Conservation (phyloP, 345 rosid species). For the Lumnitzera littorea region DNA sequence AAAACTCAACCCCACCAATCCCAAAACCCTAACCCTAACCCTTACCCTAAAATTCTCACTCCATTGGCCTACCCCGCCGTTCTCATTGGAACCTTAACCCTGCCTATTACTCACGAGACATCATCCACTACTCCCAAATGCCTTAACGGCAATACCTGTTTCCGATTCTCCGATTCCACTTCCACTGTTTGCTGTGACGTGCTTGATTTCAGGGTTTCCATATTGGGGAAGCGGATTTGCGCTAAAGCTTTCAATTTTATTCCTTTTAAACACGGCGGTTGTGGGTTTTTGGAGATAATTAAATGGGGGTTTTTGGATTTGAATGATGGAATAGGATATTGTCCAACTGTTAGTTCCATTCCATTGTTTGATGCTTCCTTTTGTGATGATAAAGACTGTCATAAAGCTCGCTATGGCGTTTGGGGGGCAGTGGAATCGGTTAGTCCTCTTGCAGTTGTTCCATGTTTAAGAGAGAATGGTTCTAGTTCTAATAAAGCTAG, state of each 20-base stretch:
- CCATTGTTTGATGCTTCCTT: constrained; percentile 25
- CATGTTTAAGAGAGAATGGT: constrained; percentile 32
- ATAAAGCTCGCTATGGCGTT: constrained; percentile 33
- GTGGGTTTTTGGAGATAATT: constrained; percentile 76
- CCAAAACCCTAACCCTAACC: constrained; percentile 13
- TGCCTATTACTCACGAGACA: constrained; percentile 19
- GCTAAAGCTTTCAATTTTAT: constrained; percentile 73
- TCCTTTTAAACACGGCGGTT: constrained; percentile 36
- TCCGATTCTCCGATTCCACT: constrained; percentile 54
- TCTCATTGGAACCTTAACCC: constrained; percentile 53
- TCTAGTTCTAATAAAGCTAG: constrained; percentile 13
- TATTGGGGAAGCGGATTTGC: constrained; percentile 36
- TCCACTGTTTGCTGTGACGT: constrained; percentile 72
- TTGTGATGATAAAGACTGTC: constrained; percentile 7
- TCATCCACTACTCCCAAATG: constrained; percentile 34
- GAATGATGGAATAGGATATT: constrained; percentile 11
- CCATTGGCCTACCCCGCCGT: constrained; percentile 37
- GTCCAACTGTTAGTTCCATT: constrained; percentile 34
- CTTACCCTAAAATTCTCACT: constrained; percentile 24
- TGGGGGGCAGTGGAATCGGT: constrained; percentile 55
- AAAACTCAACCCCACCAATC: too few species aligned
- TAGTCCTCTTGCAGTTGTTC: constrained; percentile 62
- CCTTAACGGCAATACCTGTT: constrained; percentile 42
- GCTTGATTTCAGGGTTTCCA: constrained; percentile 24
- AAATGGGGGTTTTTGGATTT: constrained; percentile 41